Evolutionary conservation across 2,329 filamentous ascomycete species (phyloP), one percentile per base, ranked within the genome.

Genomic region (Escovopsis sp.): DNA sequence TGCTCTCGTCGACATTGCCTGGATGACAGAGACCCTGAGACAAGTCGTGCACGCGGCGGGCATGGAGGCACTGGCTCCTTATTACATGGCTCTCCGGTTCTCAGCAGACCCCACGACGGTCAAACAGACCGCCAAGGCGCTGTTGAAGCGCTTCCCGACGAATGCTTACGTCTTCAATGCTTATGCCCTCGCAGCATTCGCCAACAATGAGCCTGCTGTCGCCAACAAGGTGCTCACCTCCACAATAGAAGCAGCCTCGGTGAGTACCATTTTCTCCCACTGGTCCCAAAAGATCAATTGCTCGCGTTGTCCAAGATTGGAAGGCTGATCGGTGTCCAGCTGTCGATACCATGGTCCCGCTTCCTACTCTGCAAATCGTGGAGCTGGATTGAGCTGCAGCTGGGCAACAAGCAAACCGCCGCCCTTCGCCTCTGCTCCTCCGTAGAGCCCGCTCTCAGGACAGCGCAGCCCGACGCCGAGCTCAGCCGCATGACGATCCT

Each of bases 151-250:
- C 38, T 72, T 75, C 42, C 67, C 78, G 0, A 67, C 74, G 1
- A 81, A 76, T 50, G 57, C 84, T 3, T 64, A 68, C 12, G 64
- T 95, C 0, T 95, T 93, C 59, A 82, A 86, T 49, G 76, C 79
- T 0, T 94, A 89, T 53, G 84, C 81, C 0, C 61, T 85, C 12
- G 74, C 86, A 4, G 84, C 94, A 57, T 68, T 62, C 48, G 64
- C 66, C 1, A 70, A 70, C 27, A 74, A 69, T 0, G 79, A 81
- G 20, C 49, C 55, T 2, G 66, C 73, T 1, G 64, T 75, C 37
- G 79, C 81, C 5, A 62, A 68, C 16, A 76, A 74, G 40, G 77
- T 91, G 0, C 72, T 89, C 51, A 57, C 67, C 2, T 80, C 81
- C 1, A 79, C 84, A 2, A 64, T 85, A 3, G 44, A 52, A 27